Evolutionary conservation across 208 protist species (phyloP).

Genomic region (Herpetomonas samuelpessoai): DNA sequence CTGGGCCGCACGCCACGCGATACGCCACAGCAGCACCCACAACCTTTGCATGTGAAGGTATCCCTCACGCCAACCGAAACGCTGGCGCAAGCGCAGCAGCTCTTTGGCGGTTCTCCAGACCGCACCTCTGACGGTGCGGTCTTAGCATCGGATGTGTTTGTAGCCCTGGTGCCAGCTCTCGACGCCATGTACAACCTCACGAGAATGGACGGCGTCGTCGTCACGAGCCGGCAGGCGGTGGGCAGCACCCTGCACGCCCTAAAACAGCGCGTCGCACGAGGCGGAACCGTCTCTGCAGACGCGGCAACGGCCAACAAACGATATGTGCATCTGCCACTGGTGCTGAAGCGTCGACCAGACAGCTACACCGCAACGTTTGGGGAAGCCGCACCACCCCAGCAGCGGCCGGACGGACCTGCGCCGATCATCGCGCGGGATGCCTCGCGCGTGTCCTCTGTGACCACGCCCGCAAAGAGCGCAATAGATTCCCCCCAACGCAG

Average conservation of each 20-base stretch:
- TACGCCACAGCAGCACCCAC: background rate
- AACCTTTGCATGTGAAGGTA: slow-evolving; percentile 4
- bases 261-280: slow-evolving; percentile 9
- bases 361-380: background rate
- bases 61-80: background rate
- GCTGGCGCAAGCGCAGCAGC: background rate
- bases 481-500: background rate
- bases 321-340: background rate
- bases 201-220: slow-evolving; percentile 23
- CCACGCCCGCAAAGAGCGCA: background rate
- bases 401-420: no score
- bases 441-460: no score
- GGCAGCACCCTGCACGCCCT: slow-evolving; percentile 24
- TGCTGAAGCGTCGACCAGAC: background rate
- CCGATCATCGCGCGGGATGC: no score
- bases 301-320: background rate
- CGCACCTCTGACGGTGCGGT: no score
- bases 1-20: background rate
- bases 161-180: slow-evolving; percentile 15
- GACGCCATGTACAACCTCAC: slow-evolving; percentile 35
- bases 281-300: background rate
- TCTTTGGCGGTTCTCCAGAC: background rate
- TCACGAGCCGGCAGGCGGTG: slow-evolving; percentile 22
- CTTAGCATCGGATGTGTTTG: slow-evolving; percentile 7
- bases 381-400: background rate